A percentile compares a stretch with the other conserved stretches of the same genome.
phyloP scores from a whole-genome alignment of 1,139 yeast genomes.

The Lodderomyces jiufengensis region DNA sequence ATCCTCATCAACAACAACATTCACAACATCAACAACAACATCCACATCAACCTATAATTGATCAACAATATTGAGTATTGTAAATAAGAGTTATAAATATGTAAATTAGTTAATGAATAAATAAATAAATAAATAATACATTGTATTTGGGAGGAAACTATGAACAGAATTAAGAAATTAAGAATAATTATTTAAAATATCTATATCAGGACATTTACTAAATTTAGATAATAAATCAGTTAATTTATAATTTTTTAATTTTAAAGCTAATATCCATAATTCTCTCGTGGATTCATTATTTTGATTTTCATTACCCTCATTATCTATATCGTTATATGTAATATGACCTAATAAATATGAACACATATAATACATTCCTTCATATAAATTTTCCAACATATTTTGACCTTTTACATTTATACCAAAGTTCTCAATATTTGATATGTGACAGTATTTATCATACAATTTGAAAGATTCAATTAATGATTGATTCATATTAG shows the following conservation, averaged over 20 bases:
- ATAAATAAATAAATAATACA: neutral
- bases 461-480: slow-evolving; percentile 10
- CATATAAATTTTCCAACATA: slow-evolving; percentile 6
- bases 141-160: too few species aligned
- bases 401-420: slow-evolving; percentile 3
- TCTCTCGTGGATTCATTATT: slow-evolving; percentile 1
- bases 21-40: slow-evolving; percentile 10
- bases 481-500: slow-evolving; percentile 5
- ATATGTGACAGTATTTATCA: slow-evolving; percentile 2
- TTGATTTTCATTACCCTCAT: slow-evolving; percentile 2
- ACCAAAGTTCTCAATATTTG: slow-evolving; percentile 5
- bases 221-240: slow-evolving; percentile 7
- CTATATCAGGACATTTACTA: slow-evolving; percentile 9
- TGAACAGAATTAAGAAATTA: neutral
- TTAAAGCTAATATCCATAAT: slow-evolving; percentile 11
- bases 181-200: slow-evolving; percentile 8
- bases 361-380: slow-evolving; percentile 2
- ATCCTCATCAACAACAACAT: slow-evolving; percentile 11
- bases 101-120: neutral
- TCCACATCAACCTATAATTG: slow-evolving; percentile 15
- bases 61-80: slow-evolving; percentile 12
- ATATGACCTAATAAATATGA: slow-evolving; percentile 4
- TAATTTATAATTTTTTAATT: slow-evolving; percentile 8
- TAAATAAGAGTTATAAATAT: too few species aligned
- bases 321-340: slow-evolving; percentile 3